Conservation (phyloP, 495 filamentous ascomycete genomes). For the Podospora sp. region DNA sequence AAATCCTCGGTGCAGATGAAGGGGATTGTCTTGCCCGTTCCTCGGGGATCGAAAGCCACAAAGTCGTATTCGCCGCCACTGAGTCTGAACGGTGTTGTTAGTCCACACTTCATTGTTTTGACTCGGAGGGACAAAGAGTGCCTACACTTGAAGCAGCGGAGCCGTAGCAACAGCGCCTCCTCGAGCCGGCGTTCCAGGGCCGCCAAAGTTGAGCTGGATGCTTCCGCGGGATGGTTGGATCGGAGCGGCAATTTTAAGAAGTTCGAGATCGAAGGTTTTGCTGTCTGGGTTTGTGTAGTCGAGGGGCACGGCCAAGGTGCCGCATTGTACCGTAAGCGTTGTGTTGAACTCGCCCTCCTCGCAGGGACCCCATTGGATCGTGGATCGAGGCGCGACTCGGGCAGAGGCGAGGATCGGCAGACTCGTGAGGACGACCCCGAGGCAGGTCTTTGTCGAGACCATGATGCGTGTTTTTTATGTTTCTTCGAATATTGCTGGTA, state of each 20-base stretch:
- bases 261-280: conserved; percentile 38
- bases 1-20: conserved; percentile 35
- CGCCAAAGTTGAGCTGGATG: conserved; percentile 52
- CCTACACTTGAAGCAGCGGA: conserved; percentile 27
- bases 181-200: conserved; percentile 39
- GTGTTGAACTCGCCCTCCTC: conserved; percentile 8
- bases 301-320: conserved; percentile 43
- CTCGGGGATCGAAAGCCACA: conserved; percentile 46
- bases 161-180: conserved; percentile 24
- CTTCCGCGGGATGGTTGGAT: conserved; percentile 40
- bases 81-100: conserved; percentile 22
- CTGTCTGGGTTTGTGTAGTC: conserved; percentile 43
- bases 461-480: background rate
- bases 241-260: conserved; percentile 38
- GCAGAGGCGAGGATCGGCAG: background rate
- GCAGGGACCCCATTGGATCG: conserved; percentile 14
- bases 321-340: conserved; percentile 36
- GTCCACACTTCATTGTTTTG: background rate
- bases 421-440: background rate
- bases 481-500: too few relatives aligned
- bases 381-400: background rate
- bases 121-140: background rate
- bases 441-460: background rate
- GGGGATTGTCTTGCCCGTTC: conserved; percentile 42
- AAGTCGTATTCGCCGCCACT: conserved; percentile 45